These are phyloP conservation scores for Chytriomyces confervae DNA, from an alignment of 192 early-diverging fungal genomes.

Conservation along the genomic window DNA sequence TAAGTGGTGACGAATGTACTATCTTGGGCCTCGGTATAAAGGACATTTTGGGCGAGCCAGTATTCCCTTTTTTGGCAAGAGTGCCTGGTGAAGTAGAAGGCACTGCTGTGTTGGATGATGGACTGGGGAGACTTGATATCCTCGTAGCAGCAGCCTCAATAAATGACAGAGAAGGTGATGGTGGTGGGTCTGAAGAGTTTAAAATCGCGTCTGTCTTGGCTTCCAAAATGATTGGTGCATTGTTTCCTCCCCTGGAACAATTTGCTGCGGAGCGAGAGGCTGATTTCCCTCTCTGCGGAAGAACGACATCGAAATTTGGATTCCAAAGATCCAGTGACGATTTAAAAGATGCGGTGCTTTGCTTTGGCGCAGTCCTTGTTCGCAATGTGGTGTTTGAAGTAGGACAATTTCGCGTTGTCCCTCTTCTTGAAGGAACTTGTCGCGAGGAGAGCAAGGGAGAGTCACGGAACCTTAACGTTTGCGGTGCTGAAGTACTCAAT, in stretches of 20 bases:
- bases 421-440: not conserved
- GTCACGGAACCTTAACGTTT: not conserved
- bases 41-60: not conserved
- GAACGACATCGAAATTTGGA: not conserved
- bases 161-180: not conserved
- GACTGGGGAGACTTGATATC: not conserved
- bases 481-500: not conserved
- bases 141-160: not conserved
- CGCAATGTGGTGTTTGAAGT: constrained; percentile 2
- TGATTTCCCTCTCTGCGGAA: not conserved
- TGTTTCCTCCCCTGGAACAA: not conserved
- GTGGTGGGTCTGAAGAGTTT: not conserved
- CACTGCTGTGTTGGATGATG: not conserved
- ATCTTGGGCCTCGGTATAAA: not conserved
- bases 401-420: not conserved
- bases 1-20: not conserved
- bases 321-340: constrained; percentile 10
- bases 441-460: not conserved
- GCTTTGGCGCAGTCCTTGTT: not conserved
- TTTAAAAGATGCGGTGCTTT: not conserved
- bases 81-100: not conserved
- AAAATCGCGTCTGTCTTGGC: not conserved
- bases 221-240: constrained; percentile 5
- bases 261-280: not conserved
- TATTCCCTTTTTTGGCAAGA: not conserved